These are phyloP conservation scores for Apium graveolens DNA, from an alignment of 129 eudicot genomes.

Conservation along the genomic window DNA sequence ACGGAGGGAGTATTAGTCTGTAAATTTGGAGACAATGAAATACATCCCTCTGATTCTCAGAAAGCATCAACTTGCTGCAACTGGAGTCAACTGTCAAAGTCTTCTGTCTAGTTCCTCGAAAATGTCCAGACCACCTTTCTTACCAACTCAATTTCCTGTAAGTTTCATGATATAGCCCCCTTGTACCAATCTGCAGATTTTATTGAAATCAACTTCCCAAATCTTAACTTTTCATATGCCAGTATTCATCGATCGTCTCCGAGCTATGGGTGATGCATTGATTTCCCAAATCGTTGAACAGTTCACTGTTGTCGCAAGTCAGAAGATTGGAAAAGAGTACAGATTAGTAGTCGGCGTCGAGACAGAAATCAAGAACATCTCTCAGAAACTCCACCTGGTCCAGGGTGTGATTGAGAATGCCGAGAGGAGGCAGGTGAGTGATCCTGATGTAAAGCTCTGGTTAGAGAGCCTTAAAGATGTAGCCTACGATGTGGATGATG, in stretches of 20 bases:
- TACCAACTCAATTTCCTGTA: neutral
- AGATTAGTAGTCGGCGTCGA: constrained; percentile 21
- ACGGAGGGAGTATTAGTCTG: too few relatives aligned
- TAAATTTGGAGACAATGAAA: too few relatives aligned
- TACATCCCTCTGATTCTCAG: neutral
- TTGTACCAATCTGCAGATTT: neutral
- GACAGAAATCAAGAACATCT: constrained; percentile 22
- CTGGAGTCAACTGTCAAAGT: neutral
- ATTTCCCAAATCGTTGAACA: constrained; percentile 22
- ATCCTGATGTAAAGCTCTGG: constrained; percentile 26
- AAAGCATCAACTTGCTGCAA: neutral
- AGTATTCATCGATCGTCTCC: neutral
- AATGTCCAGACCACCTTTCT: neutral
- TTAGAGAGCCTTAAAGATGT: constrained; percentile 26
- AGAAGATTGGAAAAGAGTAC: constrained; percentile 20
- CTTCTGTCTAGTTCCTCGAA: neutral
- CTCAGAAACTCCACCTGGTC: constrained; percentile 12
- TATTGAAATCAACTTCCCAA: neutral
- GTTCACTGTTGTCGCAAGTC: constrained; percentile 16
- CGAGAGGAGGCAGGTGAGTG: constrained; percentile 26
- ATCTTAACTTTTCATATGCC: neutral
- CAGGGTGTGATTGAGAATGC: constrained; percentile 33
- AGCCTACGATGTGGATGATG: constrained; percentile 40
- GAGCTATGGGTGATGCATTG: constrained; percentile 28
- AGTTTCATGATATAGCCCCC: neutral